phyloP scores from a whole-genome alignment of 805 yeast genomes.

The Clavispora fructus region DNA sequence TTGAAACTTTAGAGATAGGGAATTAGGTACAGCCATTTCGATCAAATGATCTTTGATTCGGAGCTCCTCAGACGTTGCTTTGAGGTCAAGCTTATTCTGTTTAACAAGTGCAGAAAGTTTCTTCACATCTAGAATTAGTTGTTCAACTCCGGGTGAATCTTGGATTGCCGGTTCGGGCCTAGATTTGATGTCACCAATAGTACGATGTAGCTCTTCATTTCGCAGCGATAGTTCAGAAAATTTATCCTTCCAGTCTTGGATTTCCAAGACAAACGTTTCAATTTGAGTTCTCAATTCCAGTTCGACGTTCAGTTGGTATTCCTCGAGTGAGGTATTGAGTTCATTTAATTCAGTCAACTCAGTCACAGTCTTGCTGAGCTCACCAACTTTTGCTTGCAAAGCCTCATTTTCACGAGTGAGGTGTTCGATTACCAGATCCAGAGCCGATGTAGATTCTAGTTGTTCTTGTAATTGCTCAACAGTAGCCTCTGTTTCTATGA shows the following conservation, averaged over 20 bases:
- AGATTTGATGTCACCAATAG: not conserved
- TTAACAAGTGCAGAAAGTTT: not conserved
- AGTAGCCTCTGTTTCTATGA: slow-evolving; percentile 18
- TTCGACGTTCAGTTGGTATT: slow-evolving; percentile 39
- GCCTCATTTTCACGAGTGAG: slow-evolving; percentile 31
- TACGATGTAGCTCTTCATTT: not conserved
- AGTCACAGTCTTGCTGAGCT: slow-evolving; percentile 31
- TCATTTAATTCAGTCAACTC: slow-evolving; percentile 48
- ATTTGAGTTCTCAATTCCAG: slow-evolving; percentile 38
- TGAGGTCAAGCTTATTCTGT: not conserved
- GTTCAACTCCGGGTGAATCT: not conserved
- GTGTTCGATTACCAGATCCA: slow-evolving; percentile 31
- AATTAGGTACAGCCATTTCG: not conserved
- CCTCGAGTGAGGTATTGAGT: slow-evolving; percentile 47
- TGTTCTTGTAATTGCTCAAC: slow-evolving; percentile 26
- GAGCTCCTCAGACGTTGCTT: not conserved
- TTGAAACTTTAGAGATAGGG: not conserved
- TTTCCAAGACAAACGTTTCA: slow-evolving; percentile 11
- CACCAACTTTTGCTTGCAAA: slow-evolving; percentile 27
- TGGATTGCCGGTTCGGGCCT: not conserved
- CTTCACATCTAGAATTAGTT: not conserved
- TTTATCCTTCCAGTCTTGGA: slow-evolving; percentile 4
- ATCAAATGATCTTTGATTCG: not conserved
- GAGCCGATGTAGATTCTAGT: slow-evolving; percentile 29
- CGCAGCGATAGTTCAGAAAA: not conserved